Conservation (phyloP, 257 asterid genomes). For the Ajuga chamaepitys region DNA sequence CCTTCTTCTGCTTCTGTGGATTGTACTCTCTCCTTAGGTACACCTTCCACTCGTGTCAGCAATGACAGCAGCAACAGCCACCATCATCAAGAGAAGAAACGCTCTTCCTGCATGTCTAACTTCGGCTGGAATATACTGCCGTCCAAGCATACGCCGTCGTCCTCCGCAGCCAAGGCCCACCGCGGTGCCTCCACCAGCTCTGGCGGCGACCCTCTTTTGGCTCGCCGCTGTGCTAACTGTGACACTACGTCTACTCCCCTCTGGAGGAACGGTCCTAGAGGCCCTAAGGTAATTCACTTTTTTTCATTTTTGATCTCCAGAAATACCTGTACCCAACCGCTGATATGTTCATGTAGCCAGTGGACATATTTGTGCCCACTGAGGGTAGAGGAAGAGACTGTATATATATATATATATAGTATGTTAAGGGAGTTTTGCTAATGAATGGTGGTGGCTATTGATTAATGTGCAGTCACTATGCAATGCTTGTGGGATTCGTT, state of each 20-base stretch:
- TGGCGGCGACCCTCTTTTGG: conserved; percentile 55
- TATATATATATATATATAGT: neutral
- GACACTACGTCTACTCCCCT: conserved; percentile 96
- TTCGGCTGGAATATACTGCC: conserved; percentile 76
- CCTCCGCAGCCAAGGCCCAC: conserved; percentile 39
- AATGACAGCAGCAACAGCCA: neutral
- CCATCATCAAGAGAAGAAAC: conserved; percentile 35
- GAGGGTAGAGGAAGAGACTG: no score
- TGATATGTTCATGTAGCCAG: no score
- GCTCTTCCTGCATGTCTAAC: conserved; percentile 51
- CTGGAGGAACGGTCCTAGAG: conserved; percentile 93
- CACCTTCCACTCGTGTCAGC: conserved; percentile 73
- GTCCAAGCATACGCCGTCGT: conserved; percentile 37
- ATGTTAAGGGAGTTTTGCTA: neutral
- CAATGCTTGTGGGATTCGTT: conserved; percentile 96
- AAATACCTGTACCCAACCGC: no score
- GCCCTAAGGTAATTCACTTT: conserved; percentile 53
- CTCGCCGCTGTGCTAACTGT: conserved; percentile 94
- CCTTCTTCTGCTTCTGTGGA: conserved; percentile 62
- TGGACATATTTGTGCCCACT: no score
- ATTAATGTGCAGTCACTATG: conserved; percentile 66
- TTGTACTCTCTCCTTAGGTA: conserved; percentile 86
- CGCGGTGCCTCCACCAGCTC: conserved; percentile 14
- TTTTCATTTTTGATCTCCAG: no score
- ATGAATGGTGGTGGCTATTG: neutral